Base-by-base conservation (phyloP, 192 early-diverging fungal genomes). In the Backusella morwellensis region DNA sequence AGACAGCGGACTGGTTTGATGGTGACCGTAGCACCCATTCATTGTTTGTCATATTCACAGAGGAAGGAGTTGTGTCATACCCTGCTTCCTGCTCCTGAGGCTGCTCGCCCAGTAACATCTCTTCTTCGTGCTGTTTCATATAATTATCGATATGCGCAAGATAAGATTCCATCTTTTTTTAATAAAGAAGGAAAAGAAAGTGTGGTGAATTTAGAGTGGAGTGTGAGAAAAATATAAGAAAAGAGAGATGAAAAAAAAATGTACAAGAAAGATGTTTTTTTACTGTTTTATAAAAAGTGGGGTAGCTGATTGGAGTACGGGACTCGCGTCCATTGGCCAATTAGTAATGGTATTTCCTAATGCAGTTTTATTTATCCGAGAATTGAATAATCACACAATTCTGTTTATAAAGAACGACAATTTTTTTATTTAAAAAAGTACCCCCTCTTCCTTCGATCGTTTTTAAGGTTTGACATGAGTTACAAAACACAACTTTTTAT, bases 131-230 rank as follows among this genome's bases (percentile, higher is more conserved):
- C 4, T 63, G 23, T 29, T 63, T 63, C 56, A 79, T 59, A 40
- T 79, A 79, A 36, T 35, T 75, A 41, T 79, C 78, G 5, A 79
- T 79, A 59, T 74, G 70, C 6, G 78, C 19, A 15, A 79, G 32
- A 70, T 79, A 79, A 11, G 67, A 70, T 5, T 79, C 78, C 78
- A 78, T 78, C 8, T 32, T 78, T 40, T 40, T 23, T 32, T 5
- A 52, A n/a, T 32, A 32, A 5, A 19, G 50, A 19, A n/a, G 4
- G 50, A 21, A 26, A 12, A 29, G 9, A 29, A 4, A 19, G n/a
- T 6, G 50, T 15, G 1, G 3, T 2, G 7, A 54, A 54, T 54
- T 21, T 21, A 7, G 1, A 29, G 29, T 29, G 29, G 29, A 5
- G 50, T 59, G 8, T 21, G 56, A 14, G n/a, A 26, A 59, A 59